Base-by-base conservation (phyloP, 169 alveolate species). In the Babesia gibsoni region DNA sequence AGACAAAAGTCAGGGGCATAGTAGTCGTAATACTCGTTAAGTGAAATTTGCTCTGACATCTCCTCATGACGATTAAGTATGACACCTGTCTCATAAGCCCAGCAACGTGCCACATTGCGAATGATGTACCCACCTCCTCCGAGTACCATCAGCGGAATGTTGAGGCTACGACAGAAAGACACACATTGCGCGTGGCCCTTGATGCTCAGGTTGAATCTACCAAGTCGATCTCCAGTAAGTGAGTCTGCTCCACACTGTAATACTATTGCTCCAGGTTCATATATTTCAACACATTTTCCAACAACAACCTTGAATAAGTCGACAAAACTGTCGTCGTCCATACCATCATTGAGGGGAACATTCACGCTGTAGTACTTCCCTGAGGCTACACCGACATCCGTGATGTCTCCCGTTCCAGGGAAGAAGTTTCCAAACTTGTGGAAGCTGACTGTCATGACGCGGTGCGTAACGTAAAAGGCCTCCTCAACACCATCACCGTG, bases 61-160 rank as follows among this genome's bases (percentile, higher is more conserved):
- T 94, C 95, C 58, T 91, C 93, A 45, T 93, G 93, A 25, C 73
- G 67, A 46, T 91, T 96, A 18, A 98, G 88, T 25, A 95, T 95
- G 18, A 95, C 94, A 0, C 98, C 98, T 4, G 99, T 98, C 84
- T 98, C 99, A 84, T 97, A 95, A 20, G 99, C 97, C 99, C 99
- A 98, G 78, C 99, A 95, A 57, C 99, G 83, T 0, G 99, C 97
- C 7, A 98, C 99, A 84, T 97, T 97, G 27, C 98, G 88, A 8
- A 98, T 97, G 29, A 99, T 98, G 86, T 98, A 98, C n/a, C 99
- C 99, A 5, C 99, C 99, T 0, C 99, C 99, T 35, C 99, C 99
- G 61, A 96, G 65, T 16, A 95, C 93, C 50, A 97, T 80, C 79
- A 95, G 83, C 8, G 99, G 99, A 23, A 95, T 73, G 27, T 94